A percentile compares a stretch with the other conserved stretches of the same genome.
Conservation (phyloP, 2,329 filamentous ascomycete genomes). For the Moelleriella libera region DNA sequence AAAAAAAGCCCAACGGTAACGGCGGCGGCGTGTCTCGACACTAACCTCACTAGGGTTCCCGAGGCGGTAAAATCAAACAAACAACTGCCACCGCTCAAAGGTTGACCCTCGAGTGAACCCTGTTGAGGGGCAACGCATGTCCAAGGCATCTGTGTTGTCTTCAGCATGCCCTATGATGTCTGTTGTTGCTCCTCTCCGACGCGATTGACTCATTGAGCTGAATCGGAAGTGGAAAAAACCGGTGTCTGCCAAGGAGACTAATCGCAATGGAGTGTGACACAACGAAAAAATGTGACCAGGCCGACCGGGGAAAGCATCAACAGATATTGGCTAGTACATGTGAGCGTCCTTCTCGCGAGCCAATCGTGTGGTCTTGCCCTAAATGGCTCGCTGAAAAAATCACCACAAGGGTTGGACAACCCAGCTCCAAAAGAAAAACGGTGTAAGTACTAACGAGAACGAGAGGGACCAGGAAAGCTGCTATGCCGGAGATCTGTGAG, state of each 20-base stretch:
- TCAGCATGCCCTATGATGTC: no score
- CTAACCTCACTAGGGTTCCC: slow-evolving; percentile 1
- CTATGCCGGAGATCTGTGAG: no score
- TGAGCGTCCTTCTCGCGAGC: not conserved
- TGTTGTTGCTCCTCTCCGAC: no score
- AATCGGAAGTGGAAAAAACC: no score
- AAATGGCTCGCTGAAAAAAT: not conserved
- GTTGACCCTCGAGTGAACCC: not conserved
- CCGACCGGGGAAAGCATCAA: not conserved
- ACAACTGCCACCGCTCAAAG: not conserved
- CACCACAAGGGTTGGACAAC: not conserved
- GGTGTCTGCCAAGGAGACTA: not conserved
- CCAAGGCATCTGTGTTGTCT: no score
- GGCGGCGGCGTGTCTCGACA: slow-evolving; percentile 1
- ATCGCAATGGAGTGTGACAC: not conserved
- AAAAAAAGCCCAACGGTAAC: slow-evolving; percentile 1
- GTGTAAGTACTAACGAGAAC: not conserved
- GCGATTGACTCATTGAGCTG: no score
- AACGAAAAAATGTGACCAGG: not conserved
- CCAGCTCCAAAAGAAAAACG: not conserved
- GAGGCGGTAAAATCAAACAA: slow-evolving; percentile 1
- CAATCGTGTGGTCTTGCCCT: not conserved
- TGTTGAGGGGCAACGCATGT: not conserved
- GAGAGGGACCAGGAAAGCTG: no score
- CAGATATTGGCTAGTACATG: not conserved